Evolutionary conservation across 306 rosid genomes (phyloP).

Genomic region (Castanea mollissima): DNA sequence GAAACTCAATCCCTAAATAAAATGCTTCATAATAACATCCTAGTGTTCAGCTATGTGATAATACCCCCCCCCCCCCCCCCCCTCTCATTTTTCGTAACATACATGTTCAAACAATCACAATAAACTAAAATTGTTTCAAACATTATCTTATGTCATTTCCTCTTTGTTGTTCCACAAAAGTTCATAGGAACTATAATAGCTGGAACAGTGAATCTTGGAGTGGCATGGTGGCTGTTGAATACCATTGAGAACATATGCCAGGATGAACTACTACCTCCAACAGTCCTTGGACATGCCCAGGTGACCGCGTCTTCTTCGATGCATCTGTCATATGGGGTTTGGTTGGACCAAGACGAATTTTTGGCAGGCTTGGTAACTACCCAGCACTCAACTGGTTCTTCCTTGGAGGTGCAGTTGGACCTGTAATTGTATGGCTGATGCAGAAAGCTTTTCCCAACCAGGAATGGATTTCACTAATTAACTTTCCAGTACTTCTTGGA

Average conservation of each 20-base stretch:
- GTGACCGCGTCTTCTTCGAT: slow-evolving; percentile 74
- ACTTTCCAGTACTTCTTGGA: slow-evolving; percentile 81
- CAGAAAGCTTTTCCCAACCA: slow-evolving; percentile 68
- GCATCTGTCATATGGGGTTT: slow-evolving; percentile 88
- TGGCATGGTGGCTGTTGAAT: slow-evolving; percentile 74
- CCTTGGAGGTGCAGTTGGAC: slow-evolving; percentile 72
- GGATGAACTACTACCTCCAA: slow-evolving; percentile 48
- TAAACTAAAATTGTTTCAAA: neutral
- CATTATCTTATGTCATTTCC: neutral
- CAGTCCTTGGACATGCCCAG: slow-evolving; percentile 81
- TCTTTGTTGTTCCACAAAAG: slow-evolving; percentile 24
- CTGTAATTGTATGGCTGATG: slow-evolving; percentile 58
- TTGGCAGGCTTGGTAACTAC: slow-evolving; percentile 70
- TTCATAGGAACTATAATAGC: slow-evolving; percentile 76
- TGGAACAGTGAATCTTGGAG: slow-evolving; percentile 70
- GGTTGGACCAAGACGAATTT: slow-evolving; percentile 69
- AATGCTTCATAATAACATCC: neutral
- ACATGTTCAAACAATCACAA: neutral
- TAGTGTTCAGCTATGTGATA: neutral
- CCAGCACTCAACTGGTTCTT: slow-evolving; percentile 79
- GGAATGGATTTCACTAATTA: slow-evolving; percentile 72
- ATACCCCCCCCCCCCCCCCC: neutral
- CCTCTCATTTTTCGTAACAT: neutral
- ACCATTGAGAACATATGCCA: slow-evolving; percentile 56
- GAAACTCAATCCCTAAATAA: too few relatives aligned